These are phyloP conservation scores for Pythium myriotylum DNA, from an alignment of 352 stramenopile genomes.

Conservation along the genomic window DNA sequence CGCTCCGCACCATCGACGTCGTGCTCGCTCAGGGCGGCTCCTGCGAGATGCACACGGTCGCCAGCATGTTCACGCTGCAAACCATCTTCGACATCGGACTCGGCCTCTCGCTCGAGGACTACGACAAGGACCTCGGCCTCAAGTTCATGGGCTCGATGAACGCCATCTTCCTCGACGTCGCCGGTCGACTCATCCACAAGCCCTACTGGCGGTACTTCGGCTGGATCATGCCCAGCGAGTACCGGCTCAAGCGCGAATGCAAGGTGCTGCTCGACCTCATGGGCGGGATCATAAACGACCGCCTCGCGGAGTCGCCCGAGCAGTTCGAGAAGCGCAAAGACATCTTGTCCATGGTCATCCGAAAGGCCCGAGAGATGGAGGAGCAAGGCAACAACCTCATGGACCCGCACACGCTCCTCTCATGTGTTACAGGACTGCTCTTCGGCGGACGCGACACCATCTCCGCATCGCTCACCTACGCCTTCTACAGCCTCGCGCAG, in stretches of 20 bases:
- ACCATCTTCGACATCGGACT: constrained; percentile 65
- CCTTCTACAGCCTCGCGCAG: constrained; percentile 67
- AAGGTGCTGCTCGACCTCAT: constrained; percentile 38
- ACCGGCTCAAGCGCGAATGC: constrained; percentile 88
- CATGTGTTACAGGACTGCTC: constrained; percentile 73
- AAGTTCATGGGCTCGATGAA: constrained; percentile 50
- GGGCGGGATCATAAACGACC: constrained; percentile 39
- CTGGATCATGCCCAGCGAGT: constrained; percentile 66
- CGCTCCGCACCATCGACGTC: constrained; percentile 18
- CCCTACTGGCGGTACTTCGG: constrained; percentile 60
- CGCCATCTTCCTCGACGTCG: constrained; percentile 41
- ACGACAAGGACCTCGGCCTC: constrained; percentile 26
- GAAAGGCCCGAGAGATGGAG: constrained; percentile 46
- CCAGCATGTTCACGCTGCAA: constrained; percentile 49
- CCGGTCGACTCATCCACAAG: constrained; percentile 44
- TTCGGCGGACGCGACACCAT: constrained; percentile 86
- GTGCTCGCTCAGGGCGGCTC: constrained; percentile 9
- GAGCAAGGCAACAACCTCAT: constrained; percentile 29
- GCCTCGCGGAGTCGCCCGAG: constrained; percentile 35
- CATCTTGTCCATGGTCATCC: constrained; percentile 56
- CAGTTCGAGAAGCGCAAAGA: constrained; percentile 38
- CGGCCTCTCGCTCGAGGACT: constrained; percentile 37
- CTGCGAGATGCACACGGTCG: constrained; percentile 56
- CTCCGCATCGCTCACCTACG: constrained; percentile 65
- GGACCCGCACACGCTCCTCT: constrained; percentile 42